Conservation (phyloP, 768 basidiomycete genomes). For the Inosperma sp. region DNA sequence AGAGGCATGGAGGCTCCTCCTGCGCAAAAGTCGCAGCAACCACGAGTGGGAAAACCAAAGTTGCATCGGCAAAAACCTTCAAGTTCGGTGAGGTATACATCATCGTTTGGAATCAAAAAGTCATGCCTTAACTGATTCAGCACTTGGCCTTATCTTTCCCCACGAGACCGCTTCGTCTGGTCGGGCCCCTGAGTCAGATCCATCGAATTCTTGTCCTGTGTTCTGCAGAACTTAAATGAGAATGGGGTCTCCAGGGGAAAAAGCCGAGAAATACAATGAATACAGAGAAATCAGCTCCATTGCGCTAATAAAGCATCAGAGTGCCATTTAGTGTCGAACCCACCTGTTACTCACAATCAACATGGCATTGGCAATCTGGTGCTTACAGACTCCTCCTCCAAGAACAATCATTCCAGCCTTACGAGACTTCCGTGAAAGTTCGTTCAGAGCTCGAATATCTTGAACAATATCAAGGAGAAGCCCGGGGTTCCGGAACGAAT, state of each 20-base stretch:
- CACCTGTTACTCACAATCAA: constrained; percentile 66
- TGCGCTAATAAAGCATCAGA: constrained; percentile 54
- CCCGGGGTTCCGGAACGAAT: constrained; percentile 85
- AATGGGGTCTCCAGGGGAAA: background rate
- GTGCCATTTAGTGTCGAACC: background rate
- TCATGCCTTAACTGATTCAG: constrained; percentile 78
- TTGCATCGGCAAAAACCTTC: constrained; percentile 96
- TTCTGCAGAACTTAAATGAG: constrained; percentile 49
- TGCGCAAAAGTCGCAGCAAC: constrained; percentile 92
- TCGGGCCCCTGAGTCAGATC: constrained; percentile 93
- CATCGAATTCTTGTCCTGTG: constrained; percentile 98
- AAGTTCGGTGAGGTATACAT: too few relatives aligned
- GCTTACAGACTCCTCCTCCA: constrained; percentile 98
- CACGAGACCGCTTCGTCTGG: constrained; percentile 98
- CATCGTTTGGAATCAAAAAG: too few relatives aligned
- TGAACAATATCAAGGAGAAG: constrained; percentile 89
- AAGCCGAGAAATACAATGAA: constrained; percentile 59
- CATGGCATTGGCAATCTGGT: constrained; percentile 99
- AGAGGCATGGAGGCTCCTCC: constrained; percentile 20
- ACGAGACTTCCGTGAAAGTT: constrained; percentile 76
- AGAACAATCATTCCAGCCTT: constrained; percentile 99
- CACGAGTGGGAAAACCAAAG: constrained; percentile 89
- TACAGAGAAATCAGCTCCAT: constrained; percentile 96
- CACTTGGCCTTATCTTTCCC: constrained; percentile 92
- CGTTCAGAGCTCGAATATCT: constrained; percentile 90